Percentiles rank a stretch among this genome's conserved stretches.
These are phyloP conservation scores for Helenozyma rhizophorensis DNA, from an alignment of 805 yeast species.

Conservation along the genomic window DNA sequence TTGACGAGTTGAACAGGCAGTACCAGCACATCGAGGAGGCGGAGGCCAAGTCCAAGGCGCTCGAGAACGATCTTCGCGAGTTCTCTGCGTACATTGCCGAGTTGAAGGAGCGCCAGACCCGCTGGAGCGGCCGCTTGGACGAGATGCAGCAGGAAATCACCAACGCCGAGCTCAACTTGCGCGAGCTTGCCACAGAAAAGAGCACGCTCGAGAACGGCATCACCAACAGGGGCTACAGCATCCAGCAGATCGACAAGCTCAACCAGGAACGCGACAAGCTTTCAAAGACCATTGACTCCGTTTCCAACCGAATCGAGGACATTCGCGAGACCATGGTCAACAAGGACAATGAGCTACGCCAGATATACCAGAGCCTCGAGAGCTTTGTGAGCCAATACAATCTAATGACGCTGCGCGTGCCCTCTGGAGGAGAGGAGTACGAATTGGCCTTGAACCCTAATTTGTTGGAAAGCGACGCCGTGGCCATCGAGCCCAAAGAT, in stretches of 20 bases:
- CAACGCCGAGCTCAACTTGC: slow-evolving; percentile 39
- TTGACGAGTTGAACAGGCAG: slow-evolving; percentile 40
- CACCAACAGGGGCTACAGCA: slow-evolving; percentile 51
- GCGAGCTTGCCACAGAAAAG: slow-evolving; percentile 37
- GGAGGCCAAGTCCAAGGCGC: slow-evolving; percentile 49
- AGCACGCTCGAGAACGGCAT: slow-evolving; percentile 41
- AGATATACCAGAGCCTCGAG: slow-evolving; percentile 48
- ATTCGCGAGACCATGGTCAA: slow-evolving; percentile 42
- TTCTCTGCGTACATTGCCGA: slow-evolving; percentile 68
- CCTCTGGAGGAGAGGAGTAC: slow-evolving; percentile 24
- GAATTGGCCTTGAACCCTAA: slow-evolving; percentile 33
- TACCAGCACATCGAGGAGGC: slow-evolving; percentile 47
- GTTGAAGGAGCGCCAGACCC: slow-evolving; percentile 58
- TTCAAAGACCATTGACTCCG: slow-evolving; percentile 47
- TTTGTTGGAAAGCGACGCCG: slow-evolving; percentile 6
- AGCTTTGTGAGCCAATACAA: slow-evolving; percentile 55
- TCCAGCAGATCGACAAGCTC: slow-evolving; percentile 59
- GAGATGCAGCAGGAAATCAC: slow-evolving; percentile 54
- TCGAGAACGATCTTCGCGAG: slow-evolving; percentile 66
- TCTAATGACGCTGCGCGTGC: slow-evolving; percentile 38
- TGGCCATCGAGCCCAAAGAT: slow-evolving; percentile 23
- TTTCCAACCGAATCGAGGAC: slow-evolving; percentile 42
- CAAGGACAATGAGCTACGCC: slow-evolving; percentile 47
- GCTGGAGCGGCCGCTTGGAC: slow-evolving; percentile 60
- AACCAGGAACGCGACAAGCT: slow-evolving; percentile 58